Conservation (phyloP, 2,329 filamentous ascomycete genomes). For the Microdochium nivale region DNA sequence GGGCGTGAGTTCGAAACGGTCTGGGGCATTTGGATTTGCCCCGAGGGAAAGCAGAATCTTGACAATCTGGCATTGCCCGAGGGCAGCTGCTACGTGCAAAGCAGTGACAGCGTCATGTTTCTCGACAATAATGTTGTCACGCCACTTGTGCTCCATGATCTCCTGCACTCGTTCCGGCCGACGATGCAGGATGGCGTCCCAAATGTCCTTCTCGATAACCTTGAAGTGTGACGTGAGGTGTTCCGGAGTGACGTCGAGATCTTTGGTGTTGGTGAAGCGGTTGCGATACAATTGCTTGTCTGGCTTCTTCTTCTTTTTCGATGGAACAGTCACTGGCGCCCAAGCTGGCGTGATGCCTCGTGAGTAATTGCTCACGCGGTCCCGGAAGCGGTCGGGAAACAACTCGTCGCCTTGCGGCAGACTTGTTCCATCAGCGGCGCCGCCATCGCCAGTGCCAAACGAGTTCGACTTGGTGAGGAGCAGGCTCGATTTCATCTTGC, state of each 20-base stretch:
- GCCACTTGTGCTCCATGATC: constrained; percentile 6
- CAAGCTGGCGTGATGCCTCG: constrained; percentile 4
- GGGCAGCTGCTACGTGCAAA: constrained; percentile 6
- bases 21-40: constrained; percentile 3
- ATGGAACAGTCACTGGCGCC: constrained; percentile 1
- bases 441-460: neutral
- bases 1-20: constrained; percentile 4
- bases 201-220: constrained; percentile 5
- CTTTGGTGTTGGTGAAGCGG: constrained; percentile 3
- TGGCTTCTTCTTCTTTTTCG: constrained; percentile 2
- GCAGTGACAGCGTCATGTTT: constrained; percentile 5
- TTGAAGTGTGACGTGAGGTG: constrained; percentile 5
- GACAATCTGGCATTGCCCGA: constrained; percentile 5
- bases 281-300: constrained; percentile 4
- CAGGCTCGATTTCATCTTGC: constrained; percentile 5
- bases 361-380: constrained; percentile 3
- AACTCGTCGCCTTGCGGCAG: constrained; percentile 3
- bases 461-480: constrained; percentile 3
- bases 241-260: constrained; percentile 3
- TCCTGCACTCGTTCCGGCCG: constrained; percentile 1
- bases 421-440: neutral
- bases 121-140: constrained; percentile 5
- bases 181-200: constrained; percentile 6
- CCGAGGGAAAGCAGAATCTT: constrained; percentile 3
- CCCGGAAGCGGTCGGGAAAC: constrained; percentile 4